Base-by-base conservation (phyloP, 2,329 filamentous ascomycete species). In the Exophiala aquamarina region DNA sequence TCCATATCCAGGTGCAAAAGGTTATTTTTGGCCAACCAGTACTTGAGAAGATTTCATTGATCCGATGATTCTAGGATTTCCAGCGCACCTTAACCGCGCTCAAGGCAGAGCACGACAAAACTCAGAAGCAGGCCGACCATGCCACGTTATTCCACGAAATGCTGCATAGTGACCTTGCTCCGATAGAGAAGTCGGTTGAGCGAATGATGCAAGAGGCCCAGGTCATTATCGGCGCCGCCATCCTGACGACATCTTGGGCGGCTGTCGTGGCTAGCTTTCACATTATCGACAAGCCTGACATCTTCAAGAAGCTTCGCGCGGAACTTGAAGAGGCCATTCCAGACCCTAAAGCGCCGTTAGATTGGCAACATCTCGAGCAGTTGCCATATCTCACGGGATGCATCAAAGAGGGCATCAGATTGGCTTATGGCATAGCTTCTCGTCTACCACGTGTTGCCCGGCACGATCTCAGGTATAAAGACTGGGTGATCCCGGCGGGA, bases 381-480 rank as follows among this genome's bases (percentile, higher is more conserved):
- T 57, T 73, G 7, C 68, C 71, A 0, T 75, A 72, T 49, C 61
- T 77, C 8, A 63, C 65, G 2, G 70, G 68, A 1, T 54, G 68
- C 10, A 63, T 72, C 4, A 56, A 61, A 23, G 70, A 73, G 50
- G 57, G 65, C 0, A 50, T 75, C 8, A 67, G 73, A 3, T 46
- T 74, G 1, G 65, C 68, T 17, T 69, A 68, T 4, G 44, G 44
- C 8, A 41, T 42, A 18, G 31, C 44, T 4, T 33, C 44, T 15
- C 49, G 49, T n/a, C 26, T 43, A 13, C 44, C 49, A n/a, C 44
- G 49, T 10, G 37, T 51, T n/a, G 29, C 34, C 11, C 58, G 3
- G 44, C 18, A 14, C 18, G 42, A 64, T 15, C 17, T 52, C 15
- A 39, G 46, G 2, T 68, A 65, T 21, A 59, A 62, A 15, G 45